phyloP scores from a whole-genome alignment of 139 green algal genomes.

The Chlorella ohadii region DNA sequence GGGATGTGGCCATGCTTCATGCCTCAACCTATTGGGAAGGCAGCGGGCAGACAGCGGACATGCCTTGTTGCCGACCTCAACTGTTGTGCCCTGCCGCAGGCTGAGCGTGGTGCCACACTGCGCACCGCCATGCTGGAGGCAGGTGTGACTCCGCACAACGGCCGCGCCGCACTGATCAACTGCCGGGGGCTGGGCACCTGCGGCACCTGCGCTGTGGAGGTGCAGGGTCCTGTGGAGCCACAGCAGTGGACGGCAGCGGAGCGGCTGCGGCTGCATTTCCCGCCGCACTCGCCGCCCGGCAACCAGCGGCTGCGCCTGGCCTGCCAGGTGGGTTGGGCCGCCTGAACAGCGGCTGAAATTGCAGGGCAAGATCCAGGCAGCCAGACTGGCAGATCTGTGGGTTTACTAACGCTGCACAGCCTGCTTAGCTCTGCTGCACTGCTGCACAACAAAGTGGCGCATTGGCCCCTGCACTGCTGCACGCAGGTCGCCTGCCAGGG shows the following conservation, averaged over 20 bases:
- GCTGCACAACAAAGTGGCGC: no score
- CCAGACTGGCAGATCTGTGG: no score
- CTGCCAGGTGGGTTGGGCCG: background rate
- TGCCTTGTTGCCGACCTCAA: no score
- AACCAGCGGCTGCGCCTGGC: constrained; percentile 23
- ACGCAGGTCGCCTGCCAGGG: constrained; percentile 15
- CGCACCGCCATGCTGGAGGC: constrained; percentile 21
- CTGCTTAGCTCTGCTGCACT: no score
- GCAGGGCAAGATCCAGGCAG: no score
- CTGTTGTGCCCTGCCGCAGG: background rate
- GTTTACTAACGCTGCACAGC: no score
- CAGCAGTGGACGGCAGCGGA: background rate
- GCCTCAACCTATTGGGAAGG: no score
- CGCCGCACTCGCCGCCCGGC: constrained; percentile 12
- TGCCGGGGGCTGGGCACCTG: constrained; percentile 27
- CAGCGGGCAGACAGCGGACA: no score
- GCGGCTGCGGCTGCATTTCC: constrained; percentile 29
- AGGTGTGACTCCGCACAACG: constrained; percentile 20
- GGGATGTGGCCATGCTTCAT: no score
- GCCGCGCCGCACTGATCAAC: constrained; percentile 13
- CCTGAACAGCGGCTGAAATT: no score
- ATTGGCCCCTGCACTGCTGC: no score
- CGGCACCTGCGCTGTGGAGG: constrained; percentile 29
- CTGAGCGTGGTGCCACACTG: background rate
- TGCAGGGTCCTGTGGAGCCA: constrained; percentile 1